Percentiles rank a stretch among this genome's conserved stretches.
Evolutionary conservation across 768 basidiomycete species (phyloP).

Genomic region (Tulasnella sp.): DNA sequence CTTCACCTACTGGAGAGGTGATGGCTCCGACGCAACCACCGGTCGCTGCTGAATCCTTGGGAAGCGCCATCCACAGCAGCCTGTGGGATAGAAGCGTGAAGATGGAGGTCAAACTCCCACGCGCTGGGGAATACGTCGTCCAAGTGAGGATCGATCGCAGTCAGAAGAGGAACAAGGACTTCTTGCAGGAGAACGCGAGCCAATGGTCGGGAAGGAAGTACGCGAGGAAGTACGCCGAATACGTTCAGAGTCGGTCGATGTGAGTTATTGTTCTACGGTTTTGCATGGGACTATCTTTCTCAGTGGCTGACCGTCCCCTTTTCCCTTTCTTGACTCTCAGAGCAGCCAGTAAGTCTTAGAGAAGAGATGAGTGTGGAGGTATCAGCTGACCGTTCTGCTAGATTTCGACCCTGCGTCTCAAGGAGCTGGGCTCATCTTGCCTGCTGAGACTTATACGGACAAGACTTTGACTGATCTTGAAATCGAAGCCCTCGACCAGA

Average conservation of each 20-base stretch:
- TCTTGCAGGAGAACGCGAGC: no score
- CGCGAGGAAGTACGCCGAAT: no score
- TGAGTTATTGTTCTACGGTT: no score
- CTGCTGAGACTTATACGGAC: not conserved
- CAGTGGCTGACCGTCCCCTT: no score
- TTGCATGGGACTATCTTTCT: no score
- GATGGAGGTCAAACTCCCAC: slow-evolving; percentile 20
- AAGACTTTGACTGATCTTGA: not conserved
- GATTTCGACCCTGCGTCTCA: no score
- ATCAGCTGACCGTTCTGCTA: no score
- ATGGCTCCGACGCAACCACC: not conserved
- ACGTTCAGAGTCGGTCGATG: no score
- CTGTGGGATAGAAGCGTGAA: slow-evolving; percentile 24
- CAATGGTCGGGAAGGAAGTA: no score
- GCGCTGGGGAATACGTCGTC: slow-evolving; percentile 27
- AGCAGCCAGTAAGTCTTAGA: no score
- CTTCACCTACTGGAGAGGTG: slow-evolving; percentile 22
- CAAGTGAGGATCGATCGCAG: slow-evolving; percentile 22
- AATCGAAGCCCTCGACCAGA: not conserved
- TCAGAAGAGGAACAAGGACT: not conserved
- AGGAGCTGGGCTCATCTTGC: not conserved
- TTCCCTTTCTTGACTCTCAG: no score
- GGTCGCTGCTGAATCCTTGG: not conserved
- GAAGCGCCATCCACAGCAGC: slow-evolving; percentile 17
- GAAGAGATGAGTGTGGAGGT: no score